Evolutionary conservation across 2,329 filamentous ascomycete species (phyloP).

Genomic region (Xylaria sp.): DNA sequence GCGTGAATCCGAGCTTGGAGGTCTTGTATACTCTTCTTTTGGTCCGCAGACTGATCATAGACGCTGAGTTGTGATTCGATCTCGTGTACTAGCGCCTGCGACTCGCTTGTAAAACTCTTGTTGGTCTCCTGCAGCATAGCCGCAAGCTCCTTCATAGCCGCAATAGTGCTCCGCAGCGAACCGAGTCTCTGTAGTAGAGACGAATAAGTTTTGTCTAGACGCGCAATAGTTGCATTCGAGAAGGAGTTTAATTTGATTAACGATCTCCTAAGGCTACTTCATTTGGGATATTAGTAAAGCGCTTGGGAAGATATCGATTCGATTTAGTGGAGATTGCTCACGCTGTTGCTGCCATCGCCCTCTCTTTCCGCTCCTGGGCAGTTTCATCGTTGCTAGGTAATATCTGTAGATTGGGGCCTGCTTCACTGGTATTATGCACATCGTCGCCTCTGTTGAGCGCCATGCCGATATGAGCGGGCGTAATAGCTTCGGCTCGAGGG

Average conservation of each 20-base stretch:
- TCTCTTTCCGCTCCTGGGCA: constrained; percentile 56
- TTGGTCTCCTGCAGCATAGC: constrained; percentile 68
- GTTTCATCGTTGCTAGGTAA: constrained; percentile 54
- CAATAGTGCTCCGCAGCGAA: constrained; percentile 71
- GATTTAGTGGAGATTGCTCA: constrained; percentile 46
- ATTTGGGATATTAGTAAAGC: constrained; percentile 41
- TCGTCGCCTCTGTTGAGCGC: constrained; percentile 49
- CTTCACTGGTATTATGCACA: constrained; percentile 37
- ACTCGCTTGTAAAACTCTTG: constrained; percentile 68
- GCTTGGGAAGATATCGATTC: background rate
- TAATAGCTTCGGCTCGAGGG: constrained; percentile 58
- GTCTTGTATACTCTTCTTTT: constrained; percentile 70
- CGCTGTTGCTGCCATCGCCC: constrained; percentile 54
- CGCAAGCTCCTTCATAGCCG: constrained; percentile 74
- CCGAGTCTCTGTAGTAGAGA: constrained; percentile 76
- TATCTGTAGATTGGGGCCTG: constrained; percentile 30
- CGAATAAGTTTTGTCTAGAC: constrained; percentile 80
- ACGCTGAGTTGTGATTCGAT: constrained; percentile 68
- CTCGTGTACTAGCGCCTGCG: constrained; percentile 69
- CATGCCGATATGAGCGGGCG: constrained; percentile 58
- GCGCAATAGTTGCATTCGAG: constrained; percentile 71
- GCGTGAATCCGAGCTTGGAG: constrained; percentile 71
- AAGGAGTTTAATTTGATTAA: constrained; percentile 66
- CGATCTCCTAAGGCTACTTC: constrained; percentile 64
- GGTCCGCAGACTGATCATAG: constrained; percentile 71